Evolutionary conservation across 768 basidiomycete species (phyloP), one percentile per base, ranked within the genome.

Genomic region (Lactarius hatsudake): DNA sequence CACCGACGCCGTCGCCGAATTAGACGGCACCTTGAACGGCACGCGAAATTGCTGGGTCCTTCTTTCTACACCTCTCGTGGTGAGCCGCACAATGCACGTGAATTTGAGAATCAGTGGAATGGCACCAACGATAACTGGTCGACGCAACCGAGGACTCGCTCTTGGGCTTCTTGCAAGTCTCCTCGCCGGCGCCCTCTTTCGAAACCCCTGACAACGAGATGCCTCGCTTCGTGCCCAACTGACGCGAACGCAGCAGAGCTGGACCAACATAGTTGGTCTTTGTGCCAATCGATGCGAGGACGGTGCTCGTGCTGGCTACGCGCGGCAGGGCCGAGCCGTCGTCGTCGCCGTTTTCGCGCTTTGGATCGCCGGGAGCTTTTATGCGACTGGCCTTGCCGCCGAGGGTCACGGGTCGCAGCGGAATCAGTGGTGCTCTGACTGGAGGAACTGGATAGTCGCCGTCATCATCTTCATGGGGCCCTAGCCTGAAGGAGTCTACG

Each of bases 11-110:
- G 48, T 20, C 23, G 59, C 40, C 20, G 51, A 59, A 58, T 69
- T 71, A 7, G 71, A 51, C 8, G 76, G 73, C 0, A 71, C 73
- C 60, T 71, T 79, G 71, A 77, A 78, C 1, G 81, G 78, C 1
- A 73, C 73, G 63, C 77, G 79, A 68, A 74, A 72, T 17, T 64
- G 71, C 42, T 65, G 20, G 1, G 17, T 58, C 45, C 54, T 51
- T 43, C 34, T 64, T 10, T 23, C 58, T 61, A 42, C 26, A 20
- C 32, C 30, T 48, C 18, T 26, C 17, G 3, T 1, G 3, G 69
- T 58, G 38, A 59, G 26, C 10, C 13, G 3, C 42, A 38, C n/a
- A 15, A 43, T 2, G 42, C n/a, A n/a, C 45, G 10, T 9, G 45
- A 54, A 54, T 4, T 38, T 18, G 17, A 1, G 51, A 32, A 43